Conservation (phyloP, 495 filamentous ascomycete species). For the Aspergillus sclerotioniger region DNA sequence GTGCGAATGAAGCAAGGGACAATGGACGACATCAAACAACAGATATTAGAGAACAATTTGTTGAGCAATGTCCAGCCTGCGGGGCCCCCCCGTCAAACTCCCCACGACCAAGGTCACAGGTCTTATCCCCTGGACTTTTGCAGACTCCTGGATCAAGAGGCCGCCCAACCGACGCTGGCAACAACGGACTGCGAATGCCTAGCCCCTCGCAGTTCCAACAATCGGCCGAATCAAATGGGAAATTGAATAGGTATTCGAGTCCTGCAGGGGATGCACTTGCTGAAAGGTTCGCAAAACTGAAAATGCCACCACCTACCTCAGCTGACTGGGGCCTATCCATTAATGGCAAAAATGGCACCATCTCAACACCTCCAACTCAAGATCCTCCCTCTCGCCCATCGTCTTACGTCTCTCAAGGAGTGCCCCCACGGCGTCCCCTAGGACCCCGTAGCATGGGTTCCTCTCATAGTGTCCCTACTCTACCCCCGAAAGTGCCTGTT, state of each 20-base stretch:
- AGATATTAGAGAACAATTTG: slow-evolving; percentile 45
- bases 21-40: slow-evolving; percentile 44
- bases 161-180: slow-evolving; percentile 25
- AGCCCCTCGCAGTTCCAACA: slow-evolving; percentile 42
- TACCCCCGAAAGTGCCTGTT: slow-evolving; percentile 56
- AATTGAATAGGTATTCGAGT: slow-evolving; percentile 26
- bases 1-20: slow-evolving; percentile 49
- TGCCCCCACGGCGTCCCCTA: slow-evolving; percentile 36
- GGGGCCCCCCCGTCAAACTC: slow-evolving; percentile 15
- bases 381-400: slow-evolving; percentile 29
- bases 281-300: slow-evolving; percentile 47
- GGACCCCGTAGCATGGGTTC: slow-evolving; percentile 59
- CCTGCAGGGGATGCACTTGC: slow-evolving; percentile 40
- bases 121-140: slow-evolving; percentile 15
- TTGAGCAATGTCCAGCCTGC: slow-evolving; percentile 33
- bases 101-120: slow-evolving; percentile 16
- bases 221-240: slow-evolving; percentile 18
- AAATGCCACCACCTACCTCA: slow-evolving; percentile 24
- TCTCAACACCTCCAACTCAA: slow-evolving; percentile 34
- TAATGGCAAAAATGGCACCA: slow-evolving; percentile 28
- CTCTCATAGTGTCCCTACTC: slow-evolving; percentile 36
- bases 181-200: slow-evolving; percentile 37
- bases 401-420: slow-evolving; percentile 20
- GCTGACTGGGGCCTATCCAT: background rate
- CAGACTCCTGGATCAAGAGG: slow-evolving; percentile 19